phyloP scores from a whole-genome alignment of 2,329 filamentous ascomycete genomes.

The Aspergillus terreus region DNA sequence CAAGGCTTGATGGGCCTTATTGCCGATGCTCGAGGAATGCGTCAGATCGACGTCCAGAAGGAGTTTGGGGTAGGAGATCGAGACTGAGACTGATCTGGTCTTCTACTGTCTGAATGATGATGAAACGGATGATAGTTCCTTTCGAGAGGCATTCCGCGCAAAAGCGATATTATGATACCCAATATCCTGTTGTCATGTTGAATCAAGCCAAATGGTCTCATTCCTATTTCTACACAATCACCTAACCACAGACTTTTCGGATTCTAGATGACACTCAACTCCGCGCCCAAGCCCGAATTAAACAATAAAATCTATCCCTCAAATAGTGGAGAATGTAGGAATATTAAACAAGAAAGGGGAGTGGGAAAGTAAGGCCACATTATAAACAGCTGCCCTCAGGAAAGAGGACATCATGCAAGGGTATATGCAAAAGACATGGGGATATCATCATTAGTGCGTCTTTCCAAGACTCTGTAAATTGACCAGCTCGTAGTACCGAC shows the following conservation, averaged over 20 bases:
- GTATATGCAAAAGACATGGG: slow-evolving; percentile 3
- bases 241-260: background rate
- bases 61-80: slow-evolving; percentile 37
- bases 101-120: background rate
- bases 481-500: slow-evolving; percentile 74
- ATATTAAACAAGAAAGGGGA: background rate
- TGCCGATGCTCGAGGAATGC: slow-evolving; percentile 60
- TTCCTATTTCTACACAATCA: too few species aligned
- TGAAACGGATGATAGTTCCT: background rate
- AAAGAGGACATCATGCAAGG: background rate
- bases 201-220: background rate
- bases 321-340: background rate
- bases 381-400: background rate
- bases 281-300: too few species aligned
- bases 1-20: slow-evolving; percentile 64
- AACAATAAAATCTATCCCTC: background rate
- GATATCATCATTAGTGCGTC: slow-evolving; percentile 25
- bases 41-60: slow-evolving; percentile 43
- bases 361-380: background rate
- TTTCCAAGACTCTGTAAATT: slow-evolving; percentile 75
- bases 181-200: background rate
- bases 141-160: too few species aligned
- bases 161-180: too few species aligned
- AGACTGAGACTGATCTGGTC: slow-evolving; percentile 28
- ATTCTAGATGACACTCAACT: too few species aligned